These are phyloP conservation scores for Rhizopus stolonifer DNA, from an alignment of 371 early-diverging fungal species.

Conservation along the genomic window DNA sequence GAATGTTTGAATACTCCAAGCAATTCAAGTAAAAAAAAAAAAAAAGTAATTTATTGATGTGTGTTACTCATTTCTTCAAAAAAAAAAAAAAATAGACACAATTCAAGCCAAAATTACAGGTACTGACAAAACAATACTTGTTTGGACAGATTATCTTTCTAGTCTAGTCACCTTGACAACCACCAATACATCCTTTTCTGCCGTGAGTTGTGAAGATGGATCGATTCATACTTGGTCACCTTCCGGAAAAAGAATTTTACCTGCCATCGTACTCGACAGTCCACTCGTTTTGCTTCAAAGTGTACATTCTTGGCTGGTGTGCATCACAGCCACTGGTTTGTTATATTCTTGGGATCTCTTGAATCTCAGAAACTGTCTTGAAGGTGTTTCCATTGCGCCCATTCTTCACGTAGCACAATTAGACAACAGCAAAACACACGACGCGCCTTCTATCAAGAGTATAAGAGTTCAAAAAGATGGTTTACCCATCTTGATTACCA, in stretches of 20 bases:
- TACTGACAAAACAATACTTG: constrained; percentile 35
- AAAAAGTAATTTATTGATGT: no score
- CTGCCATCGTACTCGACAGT: constrained; percentile 69
- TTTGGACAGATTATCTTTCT: constrained; percentile 67
- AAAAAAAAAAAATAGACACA: not conserved
- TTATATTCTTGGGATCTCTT: constrained; percentile 68
- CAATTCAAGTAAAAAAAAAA: constrained; percentile 5
- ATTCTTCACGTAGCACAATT: constrained; percentile 54
- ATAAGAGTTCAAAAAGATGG: constrained; percentile 67
- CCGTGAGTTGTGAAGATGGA: constrained; percentile 70
- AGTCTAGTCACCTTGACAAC: constrained; percentile 57
- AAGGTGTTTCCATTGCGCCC: constrained; percentile 60
- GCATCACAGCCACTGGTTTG: constrained; percentile 63
- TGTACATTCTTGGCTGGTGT: constrained; percentile 61
- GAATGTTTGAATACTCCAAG: constrained; percentile 58
- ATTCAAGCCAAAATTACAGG: constrained; percentile 49
- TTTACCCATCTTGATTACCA: constrained; percentile 68
- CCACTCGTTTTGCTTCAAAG: constrained; percentile 61
- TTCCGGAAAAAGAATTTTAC: constrained; percentile 69
- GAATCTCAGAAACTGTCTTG: constrained; percentile 42
- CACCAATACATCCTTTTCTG: constrained; percentile 58
- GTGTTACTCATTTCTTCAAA: not conserved
- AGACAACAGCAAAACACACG: constrained; percentile 27
- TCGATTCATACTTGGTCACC: constrained; percentile 66
- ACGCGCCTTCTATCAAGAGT: constrained; percentile 56